Evolutionary conservation across 176 grass and related monocot species (phyloP), one percentile per base, ranked within the genome.

Genomic region (Neostapfia colusana): DNA sequence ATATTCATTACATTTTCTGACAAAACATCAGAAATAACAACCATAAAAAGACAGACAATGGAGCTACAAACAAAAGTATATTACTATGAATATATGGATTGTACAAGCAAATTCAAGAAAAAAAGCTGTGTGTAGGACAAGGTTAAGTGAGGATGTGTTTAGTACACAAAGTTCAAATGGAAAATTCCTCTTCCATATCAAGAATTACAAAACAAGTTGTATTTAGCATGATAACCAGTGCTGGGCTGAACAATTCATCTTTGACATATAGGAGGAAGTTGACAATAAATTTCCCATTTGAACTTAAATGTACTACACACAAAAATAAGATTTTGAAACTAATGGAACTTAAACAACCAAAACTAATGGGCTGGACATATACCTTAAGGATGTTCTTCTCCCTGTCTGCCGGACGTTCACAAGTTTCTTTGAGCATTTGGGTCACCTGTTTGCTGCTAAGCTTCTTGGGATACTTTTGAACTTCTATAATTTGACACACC

Each of bases 401-500:
- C 81, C 90, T 88, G 0, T 79, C 40, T 14, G 5, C 31, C 57
- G 93, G 93, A 10, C 79, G 82, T 73, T 88, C 46, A 58, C 90
- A 93, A 20, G 90, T 88, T 73, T 63, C 79, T 70, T 20, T 57
- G 44, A 97, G 77, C 49, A 97, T 68, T 0, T 17, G 38, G 48
- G 85, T 65, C 24, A 97, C 90, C 25, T 97, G 90, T 31, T 34
- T 81, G 7, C 90, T 80, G 76, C 67, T 97, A 4, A 97, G 87
- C 59, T 90, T 97, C 76, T 83, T 90, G 8, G 71, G 28, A 26
- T 80, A 97, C 67, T 63, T 92, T 50, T 97, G 89, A 7, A 89
- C 93, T 86, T 88, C 80, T 23, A 97, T 74, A 79, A 97, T 97
- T 79, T 65, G 49, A 65, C 90, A 93, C 14, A 93, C 93, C 93